phyloP scores from a whole-genome alignment of 2,329 filamentous ascomycete genomes.

The Phyllosticta paracitricarpa region DNA sequence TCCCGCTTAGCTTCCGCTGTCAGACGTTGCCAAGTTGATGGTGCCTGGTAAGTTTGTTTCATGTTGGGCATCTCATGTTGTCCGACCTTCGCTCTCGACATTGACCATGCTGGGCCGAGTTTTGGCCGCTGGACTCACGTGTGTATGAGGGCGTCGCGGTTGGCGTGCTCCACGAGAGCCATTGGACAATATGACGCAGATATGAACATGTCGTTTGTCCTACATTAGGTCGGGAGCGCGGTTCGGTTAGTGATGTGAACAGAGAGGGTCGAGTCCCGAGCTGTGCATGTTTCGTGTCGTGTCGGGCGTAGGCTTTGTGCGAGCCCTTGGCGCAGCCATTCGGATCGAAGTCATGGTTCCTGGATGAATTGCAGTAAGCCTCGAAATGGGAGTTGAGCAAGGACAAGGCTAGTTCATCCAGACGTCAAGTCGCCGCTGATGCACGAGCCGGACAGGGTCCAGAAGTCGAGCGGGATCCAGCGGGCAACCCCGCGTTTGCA shows the following conservation, averaged over 20 bases:
- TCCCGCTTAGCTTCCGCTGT: not conserved
- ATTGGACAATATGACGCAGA: not conserved
- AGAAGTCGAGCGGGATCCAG: not conserved
- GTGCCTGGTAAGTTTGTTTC: not conserved
- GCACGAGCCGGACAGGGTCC: not conserved
- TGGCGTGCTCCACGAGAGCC: not conserved
- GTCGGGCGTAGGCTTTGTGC: not conserved
- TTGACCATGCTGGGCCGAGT: constrained; percentile 1
- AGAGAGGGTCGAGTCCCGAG: not conserved
- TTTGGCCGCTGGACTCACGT: not conserved
- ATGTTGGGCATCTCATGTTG: not conserved
- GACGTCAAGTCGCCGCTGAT: not conserved
- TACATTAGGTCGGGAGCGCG: not conserved
- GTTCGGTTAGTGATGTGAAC: not conserved
- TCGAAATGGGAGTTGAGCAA: not conserved
- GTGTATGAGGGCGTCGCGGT: not conserved
- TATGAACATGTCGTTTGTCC: not conserved
- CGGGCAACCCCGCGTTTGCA: not conserved
- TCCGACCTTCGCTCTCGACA: constrained; percentile 5
- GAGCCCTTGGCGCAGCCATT: not conserved
- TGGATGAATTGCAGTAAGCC: not conserved
- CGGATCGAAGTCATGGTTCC: not conserved
- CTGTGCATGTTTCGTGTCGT: not conserved
- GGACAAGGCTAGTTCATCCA: not conserved
- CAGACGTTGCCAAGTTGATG: not conserved